Base-by-base conservation (phyloP, 305 asterid species). In the Fraxinus albicans region DNA sequence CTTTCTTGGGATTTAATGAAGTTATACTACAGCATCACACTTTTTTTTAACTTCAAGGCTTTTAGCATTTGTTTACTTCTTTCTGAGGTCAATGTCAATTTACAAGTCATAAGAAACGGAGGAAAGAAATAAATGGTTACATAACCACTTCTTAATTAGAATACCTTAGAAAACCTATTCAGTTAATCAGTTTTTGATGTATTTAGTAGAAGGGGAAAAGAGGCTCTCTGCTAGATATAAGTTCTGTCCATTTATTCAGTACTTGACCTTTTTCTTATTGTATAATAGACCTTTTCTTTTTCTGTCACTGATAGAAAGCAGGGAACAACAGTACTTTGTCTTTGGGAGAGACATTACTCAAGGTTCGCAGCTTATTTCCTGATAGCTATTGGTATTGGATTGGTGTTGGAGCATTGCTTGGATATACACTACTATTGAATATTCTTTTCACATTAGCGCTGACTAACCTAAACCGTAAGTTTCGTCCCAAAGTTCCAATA, bases 361-460 rank as follows among this genome's bases (percentile, higher is more conserved):
- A 88, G 85, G 92, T 83, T 80, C 96, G 96, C 84, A 91, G 95
- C 86, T 88, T 93, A 81, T 93, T 91, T 86, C 95, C 97, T 13
- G 86, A 88, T 63, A 87, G 84, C 81, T 83, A 90, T 80, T 93
- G 97, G 97, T 93, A 93, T 85, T 93, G 97, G 96, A 92, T 92
- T 10, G 97, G 97, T 4, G 88, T 92, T 76, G 96, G 95, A 81
- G 97, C 97, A 80, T 89, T 93, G 79, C 85, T 91, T 79, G 97
- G 96, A 82, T 93, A 92, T 83, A 87, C 92, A 58, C 42, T 93
- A 63, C 78, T 93, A 69, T 87, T 92, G 90, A 93, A 91, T 87
- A 42, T 87, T 77, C 91, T 90, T 79, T 92, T 92, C 89, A 92
- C 93, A 53, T 80, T 90, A 73, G 89, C 89, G 78, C 86, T 93